A percentile compares a stretch with the other conserved stretches of the same genome.
These are phyloP conservation scores for Pyrus bretschneideri DNA, from an alignment of 306 rosid species.

Conservation along the genomic window DNA sequence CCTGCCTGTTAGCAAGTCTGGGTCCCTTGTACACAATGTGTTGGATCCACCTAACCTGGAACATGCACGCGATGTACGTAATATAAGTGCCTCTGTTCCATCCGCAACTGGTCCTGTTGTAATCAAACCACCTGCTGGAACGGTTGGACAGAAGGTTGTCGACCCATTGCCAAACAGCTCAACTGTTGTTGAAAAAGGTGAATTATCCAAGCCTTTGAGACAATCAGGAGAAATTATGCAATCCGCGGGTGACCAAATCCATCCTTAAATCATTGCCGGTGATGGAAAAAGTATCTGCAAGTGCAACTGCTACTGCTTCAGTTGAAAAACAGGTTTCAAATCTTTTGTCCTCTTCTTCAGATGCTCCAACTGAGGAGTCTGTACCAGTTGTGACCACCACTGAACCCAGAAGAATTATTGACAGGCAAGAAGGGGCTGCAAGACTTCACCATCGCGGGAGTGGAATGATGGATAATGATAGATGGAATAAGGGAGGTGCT, in stretches of 20 bases:
- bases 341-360: constrained; percentile 18
- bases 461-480: no score
- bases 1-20: constrained; percentile 40
- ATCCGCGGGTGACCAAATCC: neutral
- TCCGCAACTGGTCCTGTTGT: constrained; percentile 32
- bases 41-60: constrained; percentile 41
- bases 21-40: constrained; percentile 32
- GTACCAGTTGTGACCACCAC: constrained; percentile 48
- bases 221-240: constrained; percentile 30
- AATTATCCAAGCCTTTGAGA: constrained; percentile 32
- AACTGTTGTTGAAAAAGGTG: constrained; percentile 34
- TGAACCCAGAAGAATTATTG: constrained; percentile 61
- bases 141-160: constrained; percentile 32
- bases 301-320: constrained; percentile 27
- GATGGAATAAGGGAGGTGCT: constrained; percentile 64
- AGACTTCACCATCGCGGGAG: constrained; percentile 37
- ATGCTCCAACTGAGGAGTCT: constrained; percentile 31
- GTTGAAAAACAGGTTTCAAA: constrained; percentile 26
- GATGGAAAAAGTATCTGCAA: constrained; percentile 25
- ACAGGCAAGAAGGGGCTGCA: constrained; percentile 47
- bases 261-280: neutral
- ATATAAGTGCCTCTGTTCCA: constrained; percentile 25
- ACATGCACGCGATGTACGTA: constrained; percentile 42
- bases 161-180: constrained; percentile 32
- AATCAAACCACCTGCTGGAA: constrained; percentile 35